Percentiles rank a stretch among this genome's conserved stretches.
These are phyloP conservation scores for Aspergillus haitiensis DNA, from an alignment of 495 filamentous ascomycete genomes.

Conservation along the genomic window DNA sequence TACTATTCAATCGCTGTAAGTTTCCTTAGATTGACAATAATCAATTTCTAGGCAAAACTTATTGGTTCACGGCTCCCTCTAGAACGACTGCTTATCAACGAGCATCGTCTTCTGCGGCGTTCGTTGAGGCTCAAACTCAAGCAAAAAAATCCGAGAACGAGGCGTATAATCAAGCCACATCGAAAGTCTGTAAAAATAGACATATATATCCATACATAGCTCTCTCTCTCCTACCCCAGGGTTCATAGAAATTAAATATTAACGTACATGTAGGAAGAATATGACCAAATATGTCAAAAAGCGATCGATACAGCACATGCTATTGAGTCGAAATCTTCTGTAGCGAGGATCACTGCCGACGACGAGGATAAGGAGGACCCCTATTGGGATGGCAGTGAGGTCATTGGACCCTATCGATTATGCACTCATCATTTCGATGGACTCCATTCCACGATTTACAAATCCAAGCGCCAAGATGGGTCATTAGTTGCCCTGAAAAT, in stretches of 20 bases:
- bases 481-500: slow-evolving; percentile 78
- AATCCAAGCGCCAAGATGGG: slow-evolving; percentile 41
- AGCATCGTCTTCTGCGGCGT: slow-evolving; percentile 36
- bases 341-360: slow-evolving; percentile 25
- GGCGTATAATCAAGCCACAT: slow-evolving; percentile 42
- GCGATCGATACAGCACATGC: slow-evolving; percentile 42
- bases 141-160: slow-evolving; percentile 42
- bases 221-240: too few relatives aligned
- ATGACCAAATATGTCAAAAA: slow-evolving; percentile 45
- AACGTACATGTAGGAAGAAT: slow-evolving; percentile 42
- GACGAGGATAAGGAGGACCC: slow-evolving; percentile 16
- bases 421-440: slow-evolving; percentile 73
- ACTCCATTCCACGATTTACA: slow-evolving; percentile 81
- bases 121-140: slow-evolving; percentile 44
- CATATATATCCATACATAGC: background rate
- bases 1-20: slow-evolving; percentile 50
- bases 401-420: slow-evolving; percentile 68
- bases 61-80: slow-evolving; percentile 7
- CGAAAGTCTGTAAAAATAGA: slow-evolving; percentile 34
- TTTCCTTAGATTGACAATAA: background rate
- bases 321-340: slow-evolving; percentile 20
- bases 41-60: background rate
- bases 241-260: background rate
- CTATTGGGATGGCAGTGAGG: slow-evolving; percentile 40
- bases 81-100: slow-evolving; percentile 51